Conservation (phyloP, 169 alveolate genomes). For the Plasmodium sp. region DNA sequence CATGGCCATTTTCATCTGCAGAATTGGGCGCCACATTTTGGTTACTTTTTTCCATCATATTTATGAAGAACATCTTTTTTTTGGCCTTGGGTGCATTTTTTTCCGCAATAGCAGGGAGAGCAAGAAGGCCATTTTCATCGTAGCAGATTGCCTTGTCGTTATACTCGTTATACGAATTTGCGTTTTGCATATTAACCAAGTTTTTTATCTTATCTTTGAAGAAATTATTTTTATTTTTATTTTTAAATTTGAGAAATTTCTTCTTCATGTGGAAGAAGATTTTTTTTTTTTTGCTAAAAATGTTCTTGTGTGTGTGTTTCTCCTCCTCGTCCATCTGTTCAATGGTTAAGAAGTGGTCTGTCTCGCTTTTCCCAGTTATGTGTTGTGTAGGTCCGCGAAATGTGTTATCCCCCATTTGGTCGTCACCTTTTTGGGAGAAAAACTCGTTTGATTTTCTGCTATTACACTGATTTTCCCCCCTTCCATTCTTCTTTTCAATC, state of each 20-base stretch:
- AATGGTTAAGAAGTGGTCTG: background rate
- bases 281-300: conserved; percentile 22
- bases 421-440: background rate
- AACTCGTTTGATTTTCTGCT: background rate
- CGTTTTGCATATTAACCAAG: background rate
- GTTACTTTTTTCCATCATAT: conserved; percentile 21
- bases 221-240: conserved; percentile 30
- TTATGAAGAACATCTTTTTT: background rate
- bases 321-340: background rate
- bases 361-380: background rate
- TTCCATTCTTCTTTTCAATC: background rate
- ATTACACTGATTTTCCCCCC: background rate
- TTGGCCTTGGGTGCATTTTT: background rate
- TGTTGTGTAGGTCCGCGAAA: background rate
- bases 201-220: conserved; percentile 31
- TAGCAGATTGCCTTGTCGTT: conserved; percentile 2
- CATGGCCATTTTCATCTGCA: background rate
- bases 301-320: background rate
- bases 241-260: conserved; percentile 34
- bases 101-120: background rate
- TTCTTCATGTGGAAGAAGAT: conserved; percentile 33
- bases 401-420: background rate
- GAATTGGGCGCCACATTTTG: background rate
- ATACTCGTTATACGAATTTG: background rate
- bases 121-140: background rate